Evolutionary conservation across 2,329 filamentous ascomycete genomes (phyloP), one percentile per base, ranked within the genome.

Genomic region (Neobulgaria alba): DNA sequence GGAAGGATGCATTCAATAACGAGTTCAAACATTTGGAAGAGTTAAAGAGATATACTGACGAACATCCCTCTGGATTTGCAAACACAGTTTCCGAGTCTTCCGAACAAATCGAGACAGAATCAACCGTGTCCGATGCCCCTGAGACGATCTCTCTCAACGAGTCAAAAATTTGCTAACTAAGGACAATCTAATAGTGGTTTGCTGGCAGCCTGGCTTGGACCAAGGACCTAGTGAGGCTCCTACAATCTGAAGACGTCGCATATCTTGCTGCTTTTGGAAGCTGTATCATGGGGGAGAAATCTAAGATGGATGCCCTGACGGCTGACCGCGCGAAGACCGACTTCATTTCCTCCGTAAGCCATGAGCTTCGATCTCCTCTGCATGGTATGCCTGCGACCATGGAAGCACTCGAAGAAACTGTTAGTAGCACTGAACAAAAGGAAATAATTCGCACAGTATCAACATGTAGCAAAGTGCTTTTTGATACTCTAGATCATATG

Each of bases 291-390:
- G 65, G 69, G 0, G 75, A 79, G 37, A 61, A 78, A 0, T 66
- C 68, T 0, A 63, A 69, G 2, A 44, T 74, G 4, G 64, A 70
- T 42, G 62, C 64, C 3, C 40, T 65, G 10, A 58, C 58, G 3
- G 54, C 52, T 14, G 49, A 53, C 23, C 48, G 43, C 4, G 41
- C 71, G n/a, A 77, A 77, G 50, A 67, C 68, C 1, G 73, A 77
- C 42, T 71, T 77, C 18, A 65, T 81, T 4, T 71, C 72, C 0
- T 77, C 71, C 0, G 66, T 81, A 3, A 76, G 71, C 9, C 77
- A 80, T 48, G 77, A 81, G 52, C 58, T 80, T 8, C 65, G 76
- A 3, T 75, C 71, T 2, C 77, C 77, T 0, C 60, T 81, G 0
- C 75, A 80, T 36, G 77, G 75, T 2, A 68, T 79, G 18, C 57